phyloP scores from a whole-genome alignment of 805 yeast genomes.

The Helenozyma baotianmanensis region DNA sequence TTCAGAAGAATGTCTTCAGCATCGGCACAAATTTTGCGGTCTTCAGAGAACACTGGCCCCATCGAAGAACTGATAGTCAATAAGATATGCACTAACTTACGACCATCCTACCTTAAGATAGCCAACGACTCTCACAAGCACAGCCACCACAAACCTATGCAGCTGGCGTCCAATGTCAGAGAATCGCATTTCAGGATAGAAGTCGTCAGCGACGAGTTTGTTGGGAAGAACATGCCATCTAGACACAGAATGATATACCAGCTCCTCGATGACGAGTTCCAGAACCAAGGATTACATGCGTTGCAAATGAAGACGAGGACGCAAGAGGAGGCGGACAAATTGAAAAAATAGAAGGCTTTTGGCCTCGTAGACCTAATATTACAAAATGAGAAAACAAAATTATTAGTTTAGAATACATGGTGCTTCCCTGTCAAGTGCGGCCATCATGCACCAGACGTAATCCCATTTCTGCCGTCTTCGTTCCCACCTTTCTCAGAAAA shows the following conservation, averaged over 20 bases:
- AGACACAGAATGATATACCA: conserved; percentile 76
- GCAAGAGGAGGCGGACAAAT: conserved; percentile 40
- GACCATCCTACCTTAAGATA: conserved; percentile 48
- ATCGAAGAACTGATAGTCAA: conserved; percentile 45
- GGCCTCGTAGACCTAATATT: too few relatives aligned
- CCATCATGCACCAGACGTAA: too few relatives aligned
- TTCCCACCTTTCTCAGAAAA: too few relatives aligned
- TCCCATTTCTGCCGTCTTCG: too few relatives aligned
- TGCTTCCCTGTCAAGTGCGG: too few relatives aligned
- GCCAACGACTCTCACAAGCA: conserved; percentile 85
- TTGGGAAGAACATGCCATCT: conserved; percentile 59
- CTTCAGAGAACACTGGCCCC: conserved; percentile 35
- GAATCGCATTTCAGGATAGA: conserved; percentile 83
- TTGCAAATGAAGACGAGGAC: conserved; percentile 82
- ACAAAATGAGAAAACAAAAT: too few relatives aligned
- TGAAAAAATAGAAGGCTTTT: conserved; percentile 3
- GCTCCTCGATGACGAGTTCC: conserved; percentile 67
- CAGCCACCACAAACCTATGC: conserved; percentile 79
- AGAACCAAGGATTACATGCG: conserved; percentile 76
- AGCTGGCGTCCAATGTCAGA: conserved; percentile 61
- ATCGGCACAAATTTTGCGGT: conserved; percentile 6
- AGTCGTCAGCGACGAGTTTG: conserved; percentile 65
- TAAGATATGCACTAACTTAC: conserved; percentile 38
- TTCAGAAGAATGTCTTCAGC: too few relatives aligned
- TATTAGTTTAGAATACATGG: too few relatives aligned